These are phyloP conservation scores for Hyaloscypha bicolor DNA, from an alignment of 495 filamentous ascomycete genomes.

Conservation along the genomic window DNA sequence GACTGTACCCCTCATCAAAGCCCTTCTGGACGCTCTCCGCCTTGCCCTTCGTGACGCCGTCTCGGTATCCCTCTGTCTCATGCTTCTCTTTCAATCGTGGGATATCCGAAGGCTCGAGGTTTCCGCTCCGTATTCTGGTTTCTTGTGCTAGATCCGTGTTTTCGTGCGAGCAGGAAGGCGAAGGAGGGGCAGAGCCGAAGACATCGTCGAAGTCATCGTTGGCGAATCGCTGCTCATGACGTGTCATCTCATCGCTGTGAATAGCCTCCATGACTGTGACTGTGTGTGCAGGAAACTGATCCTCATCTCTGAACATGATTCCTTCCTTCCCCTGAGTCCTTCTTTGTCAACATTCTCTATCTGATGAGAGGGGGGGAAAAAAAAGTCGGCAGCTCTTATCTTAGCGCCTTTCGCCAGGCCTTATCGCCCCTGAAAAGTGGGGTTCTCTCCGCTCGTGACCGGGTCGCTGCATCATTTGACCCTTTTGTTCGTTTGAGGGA, in stretches of 20 bases:
- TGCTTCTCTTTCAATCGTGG: conserved; percentile 76
- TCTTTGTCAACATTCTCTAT: background rate
- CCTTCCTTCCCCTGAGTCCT: background rate
- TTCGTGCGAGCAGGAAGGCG: conserved; percentile 13
- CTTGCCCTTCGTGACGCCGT: conserved; percentile 78
- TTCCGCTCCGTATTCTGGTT: background rate
- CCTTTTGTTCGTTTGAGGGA: no score
- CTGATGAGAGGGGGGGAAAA: no score
- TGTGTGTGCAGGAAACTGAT: conserved; percentile 1
- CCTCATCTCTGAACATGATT: conserved; percentile 21
- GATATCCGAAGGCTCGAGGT: conserved; percentile 63
- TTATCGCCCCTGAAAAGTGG: background rate
- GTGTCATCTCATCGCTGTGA: background rate
- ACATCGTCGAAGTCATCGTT: conserved; percentile 34
- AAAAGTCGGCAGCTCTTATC: background rate
- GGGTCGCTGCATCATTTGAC: background rate
- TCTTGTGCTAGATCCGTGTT: background rate
- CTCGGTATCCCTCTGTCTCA: conserved; percentile 85
- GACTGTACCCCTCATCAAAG: conserved; percentile 83
- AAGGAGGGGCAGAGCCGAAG: conserved; percentile 32
- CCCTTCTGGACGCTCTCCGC: conserved; percentile 70
- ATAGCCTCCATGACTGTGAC: background rate
- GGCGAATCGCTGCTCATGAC: background rate
- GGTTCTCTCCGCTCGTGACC: background rate
- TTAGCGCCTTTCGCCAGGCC: background rate